Percentiles rank a stretch among this genome's conserved stretches.
Conservation (phyloP, 2,329 filamentous ascomycete genomes). For the Cladorrhinum sp. region DNA sequence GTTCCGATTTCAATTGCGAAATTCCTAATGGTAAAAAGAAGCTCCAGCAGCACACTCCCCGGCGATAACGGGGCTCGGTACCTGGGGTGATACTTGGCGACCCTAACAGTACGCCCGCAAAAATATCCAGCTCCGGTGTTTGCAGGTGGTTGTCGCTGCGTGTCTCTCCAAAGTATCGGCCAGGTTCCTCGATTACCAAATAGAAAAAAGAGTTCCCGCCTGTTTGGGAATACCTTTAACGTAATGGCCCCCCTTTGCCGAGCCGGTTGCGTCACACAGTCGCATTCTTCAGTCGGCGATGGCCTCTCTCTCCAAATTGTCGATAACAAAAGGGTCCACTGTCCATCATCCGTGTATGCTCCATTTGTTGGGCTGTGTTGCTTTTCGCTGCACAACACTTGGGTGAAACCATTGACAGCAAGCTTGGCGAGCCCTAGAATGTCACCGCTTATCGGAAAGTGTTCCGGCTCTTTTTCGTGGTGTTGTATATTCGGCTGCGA, state of each 20-base stretch:
- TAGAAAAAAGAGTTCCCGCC: constrained; percentile 40
- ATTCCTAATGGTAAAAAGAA: constrained; percentile 36
- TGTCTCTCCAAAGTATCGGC: constrained; percentile 15
- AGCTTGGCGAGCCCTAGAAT: constrained; percentile 1
- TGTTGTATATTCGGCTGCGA: neutral
- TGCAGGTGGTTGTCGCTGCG: neutral
- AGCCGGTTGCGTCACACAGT: constrained; percentile 26
- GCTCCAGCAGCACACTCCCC: neutral
- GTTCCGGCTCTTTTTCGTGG: constrained; percentile 1
- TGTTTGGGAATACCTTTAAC: constrained; percentile 43
- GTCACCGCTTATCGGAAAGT: neutral
- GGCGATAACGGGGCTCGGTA: constrained; percentile 26
- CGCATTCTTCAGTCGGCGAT: neutral
- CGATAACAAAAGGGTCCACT: neutral
- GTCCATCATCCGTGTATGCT: neutral
- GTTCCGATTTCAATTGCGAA: constrained; percentile 33
- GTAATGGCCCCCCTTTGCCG: constrained; percentile 43
- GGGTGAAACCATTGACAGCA: constrained; percentile 1
- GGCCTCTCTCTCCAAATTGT: neutral
- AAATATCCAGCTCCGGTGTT: neutral
- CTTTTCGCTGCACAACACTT: constrained; percentile 4
- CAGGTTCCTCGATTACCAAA: constrained; percentile 44
- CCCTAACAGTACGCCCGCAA: neutral
- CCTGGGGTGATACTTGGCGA: constrained; percentile 6
- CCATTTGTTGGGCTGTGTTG: neutral